Evolutionary conservation across 2,329 filamentous ascomycete genomes (phyloP), one percentile per base, ranked within the genome.

Genomic region (Nothomitra cinnamomea): DNA sequence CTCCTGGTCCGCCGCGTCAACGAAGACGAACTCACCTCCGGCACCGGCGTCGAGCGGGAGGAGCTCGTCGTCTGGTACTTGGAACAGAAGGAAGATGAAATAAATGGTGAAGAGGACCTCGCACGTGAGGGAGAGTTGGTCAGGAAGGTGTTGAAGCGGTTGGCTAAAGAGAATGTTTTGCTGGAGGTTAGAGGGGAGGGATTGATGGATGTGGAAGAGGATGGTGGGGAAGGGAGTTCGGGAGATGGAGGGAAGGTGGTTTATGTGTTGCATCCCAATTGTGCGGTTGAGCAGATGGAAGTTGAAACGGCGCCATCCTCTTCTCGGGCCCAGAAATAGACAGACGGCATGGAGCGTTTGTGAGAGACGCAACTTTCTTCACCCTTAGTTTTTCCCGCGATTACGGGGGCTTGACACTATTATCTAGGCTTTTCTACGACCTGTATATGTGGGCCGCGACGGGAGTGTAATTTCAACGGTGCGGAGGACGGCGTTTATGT

Each of bases 201-300:
- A 19, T 76, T 96, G 50, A 87, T 92, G 69, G 85, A 88, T 53
- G 80, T 88, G 32, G 74, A 80, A 42, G 83, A 76, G 49, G 73
- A 81, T 58, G 80, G 69, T 59, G 67, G 71, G 63, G 64, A 75
- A 58, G 69, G 68, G 42, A 65, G 66, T 48, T 69, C 74, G 21
- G 66, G 70, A 15, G 56, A 59, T 25, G 65, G 64, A 10, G 70
- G 70, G 58, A 73, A 72, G 62, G 72, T 85, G 3, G 77, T 92
- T 52, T 98, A 95, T 65, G 85, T 95, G 24, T 65, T 98, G 60
- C 92, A 98, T 70, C 92, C 92, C 55, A 96, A 96, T 69, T 94
- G 87, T 64, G 86, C 85, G 0, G 75, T 94, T 8, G 89, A 95
- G 59, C 72, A 74, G 53, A 60, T 65, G 22, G 42, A 38, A 3